A percentile compares a stretch with the other conserved stretches of the same genome.
phyloP scores from a whole-genome alignment of 805 yeast genomes.

The Metschnikowia kunwiensis region DNA sequence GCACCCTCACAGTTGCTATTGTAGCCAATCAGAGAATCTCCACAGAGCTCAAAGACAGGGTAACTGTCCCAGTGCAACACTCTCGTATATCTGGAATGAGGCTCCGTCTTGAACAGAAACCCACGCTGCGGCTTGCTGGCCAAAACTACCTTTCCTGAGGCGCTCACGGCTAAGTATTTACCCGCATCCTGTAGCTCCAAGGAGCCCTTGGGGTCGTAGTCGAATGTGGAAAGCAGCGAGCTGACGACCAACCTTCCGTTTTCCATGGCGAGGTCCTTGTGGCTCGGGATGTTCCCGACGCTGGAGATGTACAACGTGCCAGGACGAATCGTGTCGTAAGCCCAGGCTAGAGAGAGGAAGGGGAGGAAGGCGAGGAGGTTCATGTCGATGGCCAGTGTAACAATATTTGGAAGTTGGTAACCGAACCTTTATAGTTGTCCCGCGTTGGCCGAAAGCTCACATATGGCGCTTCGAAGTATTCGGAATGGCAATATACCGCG shows the following conservation, averaged over 20 bases:
- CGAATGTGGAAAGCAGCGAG: neutral
- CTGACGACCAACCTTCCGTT: neutral
- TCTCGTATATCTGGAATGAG: neutral
- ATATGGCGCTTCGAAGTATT: too few species aligned
- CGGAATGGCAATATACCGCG: too few species aligned
- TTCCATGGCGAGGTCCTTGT: conserved; percentile 1
- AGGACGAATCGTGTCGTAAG: conserved; percentile 4
- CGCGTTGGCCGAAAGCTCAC: neutral
- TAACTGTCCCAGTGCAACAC: neutral
- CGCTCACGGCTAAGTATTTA: conserved; percentile 1
- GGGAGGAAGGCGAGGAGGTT: neutral
- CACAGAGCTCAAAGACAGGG: conserved; percentile 5
- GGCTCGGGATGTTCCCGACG: neutral
- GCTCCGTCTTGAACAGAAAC: neutral
- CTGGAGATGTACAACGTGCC: conserved; percentile 8
- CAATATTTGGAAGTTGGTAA: too few species aligned
- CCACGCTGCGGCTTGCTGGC: conserved; percentile 2
- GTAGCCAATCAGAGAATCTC: conserved; percentile 7
- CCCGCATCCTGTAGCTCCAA: neutral
- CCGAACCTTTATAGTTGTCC: neutral
- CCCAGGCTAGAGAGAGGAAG: conserved; percentile 2
- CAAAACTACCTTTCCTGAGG: conserved; percentile 2
- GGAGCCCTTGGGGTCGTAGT: conserved; percentile 1
- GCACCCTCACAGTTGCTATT: conserved; percentile 5
- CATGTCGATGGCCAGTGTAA: neutral